Evolutionary conservation across 2,329 filamentous ascomycete species (phyloP).

Genomic region (Fusarium brevicatenulatum): DNA sequence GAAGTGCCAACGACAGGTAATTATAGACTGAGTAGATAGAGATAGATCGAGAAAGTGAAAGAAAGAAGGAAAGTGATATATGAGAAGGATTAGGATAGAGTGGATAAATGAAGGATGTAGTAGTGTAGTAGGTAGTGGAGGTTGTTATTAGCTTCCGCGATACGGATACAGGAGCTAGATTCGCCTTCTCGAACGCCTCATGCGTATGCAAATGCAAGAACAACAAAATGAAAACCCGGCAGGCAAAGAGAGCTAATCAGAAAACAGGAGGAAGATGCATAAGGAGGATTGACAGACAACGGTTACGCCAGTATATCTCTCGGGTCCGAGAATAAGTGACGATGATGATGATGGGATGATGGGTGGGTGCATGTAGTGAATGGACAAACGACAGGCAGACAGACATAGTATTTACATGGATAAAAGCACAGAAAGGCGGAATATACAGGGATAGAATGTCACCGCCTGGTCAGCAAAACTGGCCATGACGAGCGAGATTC

Average conservation of each 20-base stretch:
- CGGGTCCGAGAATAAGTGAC: background rate
- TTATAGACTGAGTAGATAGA: background rate
- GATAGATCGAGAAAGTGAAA: background rate
- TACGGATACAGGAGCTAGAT: slow-evolving; percentile 14
- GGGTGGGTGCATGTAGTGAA: background rate
- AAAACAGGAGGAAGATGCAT: background rate
- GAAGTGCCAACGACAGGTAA: background rate
- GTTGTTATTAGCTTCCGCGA: slow-evolving; percentile 25
- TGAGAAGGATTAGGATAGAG: background rate
- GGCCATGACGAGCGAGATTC: slow-evolving; percentile 14
- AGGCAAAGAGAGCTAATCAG: slow-evolving; percentile 10
- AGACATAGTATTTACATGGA: background rate
- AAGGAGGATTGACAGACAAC: background rate
- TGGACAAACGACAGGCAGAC: background rate
- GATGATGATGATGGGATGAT: background rate
- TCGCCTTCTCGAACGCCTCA: slow-evolving; percentile 28
- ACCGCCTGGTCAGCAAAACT: slow-evolving; percentile 19
- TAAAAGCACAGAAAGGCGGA: slow-evolving; percentile 1
- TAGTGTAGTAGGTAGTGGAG: background rate
- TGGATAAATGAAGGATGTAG: slow-evolving; percentile 2
- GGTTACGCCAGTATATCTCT: slow-evolving; percentile 18
- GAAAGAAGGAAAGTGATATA: background rate
- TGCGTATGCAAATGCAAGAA: slow-evolving; percentile 22
- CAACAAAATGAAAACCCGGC: background rate
- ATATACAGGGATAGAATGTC: slow-evolving; percentile 27